Percentiles rank a stretch among this genome's conserved stretches.
Conservation (phyloP, 2,329 filamentous ascomycete genomes). For the Penicillium sp. region DNA sequence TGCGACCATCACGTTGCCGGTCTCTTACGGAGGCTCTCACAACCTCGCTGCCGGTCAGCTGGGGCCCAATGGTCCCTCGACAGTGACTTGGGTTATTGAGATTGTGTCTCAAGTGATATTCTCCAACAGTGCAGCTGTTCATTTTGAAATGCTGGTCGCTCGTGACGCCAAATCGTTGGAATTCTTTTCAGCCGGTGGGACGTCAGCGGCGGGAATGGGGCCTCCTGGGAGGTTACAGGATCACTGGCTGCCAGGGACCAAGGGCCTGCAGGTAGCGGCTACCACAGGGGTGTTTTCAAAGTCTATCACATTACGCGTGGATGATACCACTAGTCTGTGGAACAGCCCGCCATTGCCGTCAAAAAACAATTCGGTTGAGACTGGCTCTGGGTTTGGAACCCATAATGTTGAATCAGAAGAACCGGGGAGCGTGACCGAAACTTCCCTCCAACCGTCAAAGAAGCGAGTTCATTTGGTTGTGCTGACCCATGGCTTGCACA, state of each 20-base stretch:
- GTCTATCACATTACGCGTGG: conserved; percentile 73
- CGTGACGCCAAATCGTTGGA: conserved; percentile 81
- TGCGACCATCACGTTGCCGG: conserved; percentile 75
- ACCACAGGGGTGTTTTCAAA: conserved; percentile 79
- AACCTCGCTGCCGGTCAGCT: conserved; percentile 46
- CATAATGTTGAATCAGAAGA: background rate
- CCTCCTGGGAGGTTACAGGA: conserved; percentile 72
- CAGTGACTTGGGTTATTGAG: conserved; percentile 84
- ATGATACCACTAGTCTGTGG: conserved; percentile 89
- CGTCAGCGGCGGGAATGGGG: conserved; percentile 50
- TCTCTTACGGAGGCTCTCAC: conserved; percentile 56
- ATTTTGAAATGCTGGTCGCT: conserved; percentile 82
- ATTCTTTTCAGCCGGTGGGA: conserved; percentile 59
- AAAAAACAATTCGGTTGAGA: background rate
- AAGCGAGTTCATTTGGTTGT: conserved; percentile 82
- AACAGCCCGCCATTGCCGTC: conserved; percentile 82
- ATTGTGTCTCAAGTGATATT: conserved; percentile 92
- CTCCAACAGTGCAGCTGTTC: conserved; percentile 80
- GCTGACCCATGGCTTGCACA: conserved; percentile 90
- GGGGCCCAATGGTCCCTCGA: conserved; percentile 46
- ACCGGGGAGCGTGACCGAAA: background rate
- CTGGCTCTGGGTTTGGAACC: background rate
- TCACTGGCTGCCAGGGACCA: conserved; percentile 64
- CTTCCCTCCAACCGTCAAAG: conserved; percentile 25
- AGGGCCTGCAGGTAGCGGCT: conserved; percentile 58